phyloP scores from a whole-genome alignment of 2,329 filamentous ascomycete species.

The Ascocoryne sarcoides region DNA sequence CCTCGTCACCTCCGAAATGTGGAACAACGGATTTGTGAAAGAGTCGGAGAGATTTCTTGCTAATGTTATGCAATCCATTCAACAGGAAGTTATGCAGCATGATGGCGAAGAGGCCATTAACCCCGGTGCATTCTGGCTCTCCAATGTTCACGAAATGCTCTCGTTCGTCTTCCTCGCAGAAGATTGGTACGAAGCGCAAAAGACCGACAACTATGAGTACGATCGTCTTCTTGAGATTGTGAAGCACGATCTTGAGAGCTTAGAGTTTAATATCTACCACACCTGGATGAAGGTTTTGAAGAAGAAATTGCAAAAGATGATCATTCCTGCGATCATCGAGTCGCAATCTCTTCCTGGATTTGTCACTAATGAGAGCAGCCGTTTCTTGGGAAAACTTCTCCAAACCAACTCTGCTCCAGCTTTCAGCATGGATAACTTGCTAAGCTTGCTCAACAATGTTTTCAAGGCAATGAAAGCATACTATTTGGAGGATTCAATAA shows the following conservation, averaged over 20 bases:
- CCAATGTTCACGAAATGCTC: slow-evolving; percentile 98
- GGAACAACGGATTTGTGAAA: slow-evolving; percentile 99
- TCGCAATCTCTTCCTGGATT: slow-evolving; percentile 97
- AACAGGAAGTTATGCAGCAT: slow-evolving; percentile 98
- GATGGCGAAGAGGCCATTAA: slow-evolving; percentile 96
- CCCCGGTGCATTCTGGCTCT: slow-evolving; percentile 96
- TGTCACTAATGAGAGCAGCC: slow-evolving; percentile 96
- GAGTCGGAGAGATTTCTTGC: slow-evolving; percentile 97
- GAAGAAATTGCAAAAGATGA: slow-evolving; percentile 99
- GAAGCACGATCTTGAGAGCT: slow-evolving; percentile 94
- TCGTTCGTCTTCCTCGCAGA: slow-evolving; percentile 98
- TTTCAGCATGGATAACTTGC: slow-evolving; percentile 99
- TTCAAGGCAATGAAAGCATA: slow-evolving; percentile 99
- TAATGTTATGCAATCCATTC: slow-evolving; percentile 99
- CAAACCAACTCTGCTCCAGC: slow-evolving; percentile 83
- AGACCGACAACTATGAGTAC: slow-evolving; percentile 98
- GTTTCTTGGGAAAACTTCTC: slow-evolving; percentile 94
- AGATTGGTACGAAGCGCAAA: slow-evolving; percentile 99
- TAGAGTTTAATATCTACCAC: slow-evolving; percentile 99
- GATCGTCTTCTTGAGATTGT: slow-evolving; percentile 96
- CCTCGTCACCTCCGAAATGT: slow-evolving; percentile 98
- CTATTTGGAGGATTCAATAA: slow-evolving; percentile 92
- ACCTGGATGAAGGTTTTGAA: slow-evolving; percentile 99
- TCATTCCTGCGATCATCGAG: slow-evolving; percentile 97
- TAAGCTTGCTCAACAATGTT: slow-evolving; percentile 91